Percentiles rank a stretch among this genome's conserved stretches.
Evolutionary conservation across 2,329 filamentous ascomycete genomes (phyloP).

Genomic region (Calycina marina): DNA sequence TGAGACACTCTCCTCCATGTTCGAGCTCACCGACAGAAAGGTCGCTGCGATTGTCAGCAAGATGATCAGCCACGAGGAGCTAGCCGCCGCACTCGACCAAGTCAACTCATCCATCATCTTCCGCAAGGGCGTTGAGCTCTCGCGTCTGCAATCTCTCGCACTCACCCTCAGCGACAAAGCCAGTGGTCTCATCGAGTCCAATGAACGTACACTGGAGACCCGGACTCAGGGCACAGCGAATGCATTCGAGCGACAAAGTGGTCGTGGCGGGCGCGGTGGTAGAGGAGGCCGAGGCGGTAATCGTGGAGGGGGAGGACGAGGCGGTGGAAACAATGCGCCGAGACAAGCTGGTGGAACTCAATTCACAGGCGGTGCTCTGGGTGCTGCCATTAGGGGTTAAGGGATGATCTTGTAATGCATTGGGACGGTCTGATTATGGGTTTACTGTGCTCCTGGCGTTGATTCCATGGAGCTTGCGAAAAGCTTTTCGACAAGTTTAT

Average conservation of each 20-base stretch:
- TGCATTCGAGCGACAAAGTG: constrained; percentile 86
- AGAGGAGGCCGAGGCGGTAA: constrained; percentile 45
- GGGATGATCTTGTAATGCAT: constrained; percentile 19
- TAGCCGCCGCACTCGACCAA: constrained; percentile 90
- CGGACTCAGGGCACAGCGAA: constrained; percentile 91
- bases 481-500: constrained; percentile 9
- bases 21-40: constrained; percentile 83
- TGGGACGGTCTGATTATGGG: constrained; percentile 18
- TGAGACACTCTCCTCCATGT: constrained; percentile 78
- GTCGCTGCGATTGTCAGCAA: constrained; percentile 92
- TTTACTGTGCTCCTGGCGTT: constrained; percentile 20
- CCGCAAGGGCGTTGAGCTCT: constrained; percentile 97
- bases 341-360: constrained; percentile 60
- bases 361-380: constrained; percentile 70
- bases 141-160: constrained; percentile 85
- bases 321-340: constrained; percentile 41
- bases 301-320: constrained; percentile 43
- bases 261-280: constrained; percentile 55
- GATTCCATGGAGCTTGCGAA: constrained; percentile 20
- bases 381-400: constrained; percentile 49
- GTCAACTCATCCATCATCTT: constrained; percentile 97
- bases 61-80: constrained; percentile 99
- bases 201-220: constrained; percentile 94
- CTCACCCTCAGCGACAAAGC: constrained; percentile 94
- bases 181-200: constrained; percentile 86